These are phyloP conservation scores for Dioscorea dumetorum DNA, from an alignment of 106 monocot genomes.

Conservation along the genomic window DNA sequence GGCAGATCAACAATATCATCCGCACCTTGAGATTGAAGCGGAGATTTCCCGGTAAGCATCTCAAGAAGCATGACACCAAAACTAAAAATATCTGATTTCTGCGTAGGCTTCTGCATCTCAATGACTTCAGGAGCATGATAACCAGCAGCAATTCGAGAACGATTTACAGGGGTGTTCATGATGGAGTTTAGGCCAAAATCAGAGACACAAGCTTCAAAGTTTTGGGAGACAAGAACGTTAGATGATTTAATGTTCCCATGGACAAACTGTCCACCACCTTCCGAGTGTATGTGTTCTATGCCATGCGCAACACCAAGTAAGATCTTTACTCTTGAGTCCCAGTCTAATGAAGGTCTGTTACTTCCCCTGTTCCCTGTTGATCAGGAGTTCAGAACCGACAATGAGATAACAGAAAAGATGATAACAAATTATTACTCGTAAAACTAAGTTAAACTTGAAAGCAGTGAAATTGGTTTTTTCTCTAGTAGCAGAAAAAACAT, in stretches of 20 bases:
- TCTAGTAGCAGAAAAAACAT: too few relatives aligned
- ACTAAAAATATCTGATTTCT: conserved; percentile 84
- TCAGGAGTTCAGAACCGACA: conserved; percentile 1
- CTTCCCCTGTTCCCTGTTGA: conserved; percentile 32
- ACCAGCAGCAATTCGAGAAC: conserved; percentile 28
- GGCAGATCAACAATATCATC: conserved; percentile 53
- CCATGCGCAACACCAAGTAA: conserved; percentile 55
- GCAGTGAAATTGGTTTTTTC: too few relatives aligned
- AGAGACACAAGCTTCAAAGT: conserved; percentile 38
- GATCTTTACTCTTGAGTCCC: conserved; percentile 80
- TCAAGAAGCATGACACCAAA: conserved; percentile 90
- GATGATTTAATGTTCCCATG: conserved; percentile 88
- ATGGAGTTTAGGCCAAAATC: conserved; percentile 57
- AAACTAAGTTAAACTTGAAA: background rate
- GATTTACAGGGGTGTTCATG: conserved; percentile 32
- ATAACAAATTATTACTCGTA: background rate
- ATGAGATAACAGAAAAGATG: background rate
- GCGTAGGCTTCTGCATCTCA: conserved; percentile 43
- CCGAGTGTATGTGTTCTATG: conserved; percentile 53
- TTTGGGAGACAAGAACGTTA: conserved; percentile 51
- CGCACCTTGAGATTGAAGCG: conserved; percentile 34
- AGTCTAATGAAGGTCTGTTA: conserved; percentile 51
- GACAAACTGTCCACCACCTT: conserved; percentile 54
- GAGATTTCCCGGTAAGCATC: conserved; percentile 78
- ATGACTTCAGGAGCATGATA: conserved; percentile 76